These are phyloP conservation scores for Scleromitrula shiraiana DNA, from an alignment of 2,329 filamentous ascomycete species.

Conservation along the genomic window DNA sequence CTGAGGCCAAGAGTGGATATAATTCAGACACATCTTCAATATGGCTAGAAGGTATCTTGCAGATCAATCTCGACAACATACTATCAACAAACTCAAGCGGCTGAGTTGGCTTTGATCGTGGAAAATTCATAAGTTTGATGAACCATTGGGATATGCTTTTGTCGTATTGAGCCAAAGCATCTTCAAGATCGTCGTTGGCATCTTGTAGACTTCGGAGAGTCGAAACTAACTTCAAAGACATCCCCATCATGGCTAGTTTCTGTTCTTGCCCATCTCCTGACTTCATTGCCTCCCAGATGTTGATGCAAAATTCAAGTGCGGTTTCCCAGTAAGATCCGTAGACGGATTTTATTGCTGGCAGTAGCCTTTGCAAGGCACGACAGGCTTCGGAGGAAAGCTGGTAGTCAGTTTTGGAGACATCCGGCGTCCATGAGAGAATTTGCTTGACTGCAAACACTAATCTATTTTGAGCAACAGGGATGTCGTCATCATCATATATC, in stretches of 20 bases:
- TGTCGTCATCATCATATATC: conserved; percentile 42
- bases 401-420: conserved; percentile 36
- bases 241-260: conserved; percentile 56
- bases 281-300: conserved; percentile 46
- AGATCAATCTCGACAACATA: conserved; percentile 61
- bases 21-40: conserved; percentile 59
- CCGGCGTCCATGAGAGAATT: conserved; percentile 62
- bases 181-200: conserved; percentile 77
- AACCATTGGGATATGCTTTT: conserved; percentile 48
- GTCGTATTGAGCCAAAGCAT: conserved; percentile 59
- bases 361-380: conserved; percentile 49
- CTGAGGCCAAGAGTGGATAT: conserved; percentile 68
- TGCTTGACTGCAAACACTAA: conserved; percentile 71
- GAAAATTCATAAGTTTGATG: conserved; percentile 53
- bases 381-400: conserved; percentile 44
- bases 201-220: conserved; percentile 58
- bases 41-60: conserved; percentile 52
- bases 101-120: conserved; percentile 43
- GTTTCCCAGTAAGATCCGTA: conserved; percentile 85
- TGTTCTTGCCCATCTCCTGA: conserved; percentile 36
- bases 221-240: conserved; percentile 63
- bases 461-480: conserved; percentile 48
- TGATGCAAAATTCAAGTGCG: conserved; percentile 48
- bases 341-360: conserved; percentile 70
- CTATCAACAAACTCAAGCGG: conserved; percentile 69